Base-by-base conservation (phyloP, 2,329 filamentous ascomycete species). In the Capronia americana region DNA sequence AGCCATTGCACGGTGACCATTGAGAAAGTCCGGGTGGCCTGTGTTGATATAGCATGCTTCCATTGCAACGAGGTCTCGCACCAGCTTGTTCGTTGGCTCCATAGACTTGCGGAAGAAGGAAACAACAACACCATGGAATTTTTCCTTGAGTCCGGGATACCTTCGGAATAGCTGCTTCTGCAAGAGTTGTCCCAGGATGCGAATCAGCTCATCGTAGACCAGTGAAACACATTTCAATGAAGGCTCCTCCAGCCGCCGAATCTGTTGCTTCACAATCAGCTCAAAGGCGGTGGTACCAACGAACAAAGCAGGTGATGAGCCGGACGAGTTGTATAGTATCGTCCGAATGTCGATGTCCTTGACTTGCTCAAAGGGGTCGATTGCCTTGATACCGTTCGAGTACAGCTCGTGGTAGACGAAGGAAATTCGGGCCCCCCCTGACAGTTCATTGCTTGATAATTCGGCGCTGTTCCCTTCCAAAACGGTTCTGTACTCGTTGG, bases 321-420 rank as follows among this genome's bases (percentile, higher is more conserved):
- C 95, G n/a, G 95, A 98, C 26, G 95, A 98, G 86, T 99, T 99
- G 87, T 96, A 96, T 8, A 99, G 87, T 68, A 97, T 94, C 26
- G 92, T 98, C 73, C 96, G 90, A 74, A 99, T 99, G 76, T 99
- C 95, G 67, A 94, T 89, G 78, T 99, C 95, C 83, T 98, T 99
- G 79, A 98, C 93, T 71, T 93, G 87, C 74, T 99, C 95, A 78
- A 99, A 99, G 41, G 95, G 95, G 79, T 99, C 96, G 51, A 99
- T 90, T 1, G 95, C 93, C 85, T 98, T 98, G 77, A 99, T 87
- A 81, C 95, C 95, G 78, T 98, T 98, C 64, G 93, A 90, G 81
- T 99, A 99, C 17, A 99, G 86, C 79, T 99, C 95, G 81, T 99
- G 95, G 86, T 98, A 99, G 54, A 99, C 95, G 77, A 99, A 99